These are phyloP conservation scores for Opeltia flavorubescens DNA, from an alignment of 495 filamentous ascomycete species.

Conservation along the genomic window DNA sequence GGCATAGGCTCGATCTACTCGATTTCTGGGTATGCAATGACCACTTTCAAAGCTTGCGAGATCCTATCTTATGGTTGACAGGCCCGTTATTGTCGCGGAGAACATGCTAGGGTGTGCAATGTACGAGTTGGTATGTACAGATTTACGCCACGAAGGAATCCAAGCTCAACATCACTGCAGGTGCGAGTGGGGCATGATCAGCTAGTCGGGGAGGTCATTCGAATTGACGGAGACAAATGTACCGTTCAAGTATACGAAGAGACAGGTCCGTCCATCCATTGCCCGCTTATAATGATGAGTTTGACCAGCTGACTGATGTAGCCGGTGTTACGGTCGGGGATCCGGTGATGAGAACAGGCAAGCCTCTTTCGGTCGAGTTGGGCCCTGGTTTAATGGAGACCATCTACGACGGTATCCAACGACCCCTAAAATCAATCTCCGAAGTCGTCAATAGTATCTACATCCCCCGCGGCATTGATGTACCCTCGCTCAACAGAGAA, in stretches of 20 bases:
- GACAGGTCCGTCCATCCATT: slow-evolving; percentile 50
- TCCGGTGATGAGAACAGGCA: slow-evolving; percentile 76
- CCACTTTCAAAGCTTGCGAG: slow-evolving; percentile 7
- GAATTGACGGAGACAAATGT: slow-evolving; percentile 86
- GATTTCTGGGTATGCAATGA: slow-evolving; percentile 52
- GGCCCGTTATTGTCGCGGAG: slow-evolving; percentile 88
- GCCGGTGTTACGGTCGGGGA: slow-evolving; percentile 95
- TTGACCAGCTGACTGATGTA: slow-evolving; percentile 3
- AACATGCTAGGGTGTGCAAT: slow-evolving; percentile 98
- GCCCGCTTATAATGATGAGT: slow-evolving; percentile 1
- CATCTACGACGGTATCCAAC: slow-evolving; percentile 98
- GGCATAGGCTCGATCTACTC: slow-evolving; percentile 60
- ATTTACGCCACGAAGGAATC: neutral
- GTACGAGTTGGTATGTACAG: slow-evolving; percentile 77
- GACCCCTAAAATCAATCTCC: slow-evolving; percentile 75
- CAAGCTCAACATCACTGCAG: slow-evolving; percentile 25
- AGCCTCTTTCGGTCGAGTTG: slow-evolving; percentile 92
- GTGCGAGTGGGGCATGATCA: slow-evolving; percentile 78
- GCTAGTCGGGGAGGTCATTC: slow-evolving; percentile 93
- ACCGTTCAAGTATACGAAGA: slow-evolving; percentile 99
- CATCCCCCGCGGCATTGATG: slow-evolving; percentile 88
- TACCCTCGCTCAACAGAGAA: slow-evolving; percentile 72
- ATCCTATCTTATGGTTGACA: slow-evolving; percentile 17
- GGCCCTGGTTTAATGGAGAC: slow-evolving; percentile 97
- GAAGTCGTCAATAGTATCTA: slow-evolving; percentile 73